phyloP scores from a whole-genome alignment of 164 flowering plant species.

The Cinnamomum micranthum region DNA sequence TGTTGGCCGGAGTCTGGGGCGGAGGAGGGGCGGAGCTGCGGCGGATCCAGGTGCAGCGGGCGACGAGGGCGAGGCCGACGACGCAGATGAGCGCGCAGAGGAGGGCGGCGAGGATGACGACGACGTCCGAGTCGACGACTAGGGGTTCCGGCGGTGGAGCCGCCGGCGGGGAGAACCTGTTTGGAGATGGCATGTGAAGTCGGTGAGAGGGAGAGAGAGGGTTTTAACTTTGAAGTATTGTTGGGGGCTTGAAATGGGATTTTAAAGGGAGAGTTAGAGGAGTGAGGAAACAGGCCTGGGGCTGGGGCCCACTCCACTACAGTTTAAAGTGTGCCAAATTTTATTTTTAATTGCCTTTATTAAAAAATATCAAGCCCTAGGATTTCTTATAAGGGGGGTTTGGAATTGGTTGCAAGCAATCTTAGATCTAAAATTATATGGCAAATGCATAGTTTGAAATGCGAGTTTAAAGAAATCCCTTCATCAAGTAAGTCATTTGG shows the following conservation, averaged over 20 bases:
- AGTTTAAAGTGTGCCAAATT: not conserved
- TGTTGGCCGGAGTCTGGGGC: slow-evolving; percentile 41
- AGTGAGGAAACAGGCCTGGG: no score
- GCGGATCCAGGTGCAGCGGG: slow-evolving; percentile 86
- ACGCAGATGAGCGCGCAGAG: slow-evolving; percentile 85
- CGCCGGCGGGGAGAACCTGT: slow-evolving; percentile 5
- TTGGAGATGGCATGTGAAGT: not conserved
- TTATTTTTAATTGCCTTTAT: no score
- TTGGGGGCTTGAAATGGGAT: not conserved
- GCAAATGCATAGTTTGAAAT: no score
- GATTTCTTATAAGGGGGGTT: no score
- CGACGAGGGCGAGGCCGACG: slow-evolving; percentile 83
- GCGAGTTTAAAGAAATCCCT: no score
- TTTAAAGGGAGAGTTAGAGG: no score
- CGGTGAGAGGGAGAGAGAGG: not conserved
- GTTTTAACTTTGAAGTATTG: not conserved
- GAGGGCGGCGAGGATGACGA: slow-evolving; percentile 83
- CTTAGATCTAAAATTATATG: no score
- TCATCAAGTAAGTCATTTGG: no score
- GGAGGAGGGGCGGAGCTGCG: slow-evolving; percentile 17
- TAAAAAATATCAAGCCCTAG: no score
- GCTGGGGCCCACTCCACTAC: no score
- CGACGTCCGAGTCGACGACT: slow-evolving; percentile 60
- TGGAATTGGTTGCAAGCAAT: no score
- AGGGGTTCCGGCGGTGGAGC: slow-evolving; percentile 21